Percentiles rank a stretch among this genome's conserved stretches.
Evolutionary conservation across 495 filamentous ascomycete species (phyloP).

Genomic region (Tuber magnatum): DNA sequence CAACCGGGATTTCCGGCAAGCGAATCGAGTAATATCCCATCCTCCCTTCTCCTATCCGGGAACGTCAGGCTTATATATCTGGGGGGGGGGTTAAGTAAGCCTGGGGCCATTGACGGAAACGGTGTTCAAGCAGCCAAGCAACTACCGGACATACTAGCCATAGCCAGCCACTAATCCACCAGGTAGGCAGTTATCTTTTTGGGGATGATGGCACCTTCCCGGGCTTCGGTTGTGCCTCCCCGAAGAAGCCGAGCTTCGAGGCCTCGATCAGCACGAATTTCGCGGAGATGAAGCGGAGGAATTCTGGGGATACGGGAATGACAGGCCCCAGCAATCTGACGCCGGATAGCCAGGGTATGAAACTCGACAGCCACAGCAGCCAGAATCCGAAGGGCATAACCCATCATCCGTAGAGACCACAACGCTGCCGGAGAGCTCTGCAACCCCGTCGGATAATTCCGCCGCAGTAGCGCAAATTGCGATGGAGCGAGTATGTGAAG

Average conservation of each 20-base stretch:
- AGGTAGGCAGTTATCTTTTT: conserved; percentile 52
- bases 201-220: conserved; percentile 54
- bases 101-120: conserved; percentile 52
- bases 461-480: not conserved
- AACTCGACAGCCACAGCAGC: not conserved
- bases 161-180: conserved; percentile 52
- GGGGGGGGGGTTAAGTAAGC: not conserved
- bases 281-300: conserved; percentile 51
- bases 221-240: conserved; percentile 52
- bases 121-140: conserved; percentile 54
- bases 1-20: conserved; percentile 57
- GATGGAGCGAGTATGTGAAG: not conserved
- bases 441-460: not conserved
- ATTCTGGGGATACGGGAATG: not conserved
- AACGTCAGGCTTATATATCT: conserved; percentile 7
- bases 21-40: not conserved
- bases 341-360: not conserved
- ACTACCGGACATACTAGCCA: conserved; percentile 55
- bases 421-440: not conserved
- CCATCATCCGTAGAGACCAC: not conserved
- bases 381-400: not conserved
- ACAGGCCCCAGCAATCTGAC: not conserved
- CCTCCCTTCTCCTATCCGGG: not conserved
- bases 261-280: conserved; percentile 54
- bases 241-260: conserved; percentile 53